Evolutionary conservation across 1,284 basidiomycete genomes (phyloP).

Genomic region (Rhodofomes roseus): DNA sequence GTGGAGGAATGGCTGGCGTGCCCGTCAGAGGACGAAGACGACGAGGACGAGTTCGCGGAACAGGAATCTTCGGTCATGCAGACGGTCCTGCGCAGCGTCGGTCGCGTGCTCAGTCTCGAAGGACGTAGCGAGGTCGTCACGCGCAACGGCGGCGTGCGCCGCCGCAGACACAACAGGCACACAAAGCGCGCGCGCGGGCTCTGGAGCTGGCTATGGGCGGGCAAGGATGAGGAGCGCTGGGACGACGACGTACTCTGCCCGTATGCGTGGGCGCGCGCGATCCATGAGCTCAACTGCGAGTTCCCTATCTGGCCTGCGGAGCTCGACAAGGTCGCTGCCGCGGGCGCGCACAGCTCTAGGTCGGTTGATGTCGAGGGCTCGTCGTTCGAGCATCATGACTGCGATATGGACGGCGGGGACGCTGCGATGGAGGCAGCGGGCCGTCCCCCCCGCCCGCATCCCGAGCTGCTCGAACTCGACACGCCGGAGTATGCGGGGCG

Average conservation of each 20-base stretch:
- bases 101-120: neutral
- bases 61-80: constrained; percentile 1
- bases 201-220: neutral
- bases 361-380: no score
- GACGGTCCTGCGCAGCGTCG: neutral
- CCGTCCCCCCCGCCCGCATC: constrained; percentile 18
- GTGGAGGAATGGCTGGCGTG: constrained; percentile 68
- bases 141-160: neutral
- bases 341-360: constrained; percentile 26
- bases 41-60: neutral
- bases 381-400: constrained; percentile 6
- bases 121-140: neutral
- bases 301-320: constrained; percentile 69
- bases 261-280: constrained; percentile 66
- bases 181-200: neutral
- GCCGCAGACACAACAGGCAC: neutral
- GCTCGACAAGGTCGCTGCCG: constrained; percentile 38
- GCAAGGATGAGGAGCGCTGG: constrained; percentile 19
- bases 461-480: constrained; percentile 70
- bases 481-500: constrained; percentile 76
- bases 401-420: constrained; percentile 5
- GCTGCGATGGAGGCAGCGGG: neutral
- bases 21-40: constrained; percentile 33
- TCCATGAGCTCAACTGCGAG: constrained; percentile 77
- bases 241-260: constrained; percentile 75